Evolutionary conservation across 176 grass and related monocot genomes (phyloP).

Genomic region (Leersia perrieri): DNA sequence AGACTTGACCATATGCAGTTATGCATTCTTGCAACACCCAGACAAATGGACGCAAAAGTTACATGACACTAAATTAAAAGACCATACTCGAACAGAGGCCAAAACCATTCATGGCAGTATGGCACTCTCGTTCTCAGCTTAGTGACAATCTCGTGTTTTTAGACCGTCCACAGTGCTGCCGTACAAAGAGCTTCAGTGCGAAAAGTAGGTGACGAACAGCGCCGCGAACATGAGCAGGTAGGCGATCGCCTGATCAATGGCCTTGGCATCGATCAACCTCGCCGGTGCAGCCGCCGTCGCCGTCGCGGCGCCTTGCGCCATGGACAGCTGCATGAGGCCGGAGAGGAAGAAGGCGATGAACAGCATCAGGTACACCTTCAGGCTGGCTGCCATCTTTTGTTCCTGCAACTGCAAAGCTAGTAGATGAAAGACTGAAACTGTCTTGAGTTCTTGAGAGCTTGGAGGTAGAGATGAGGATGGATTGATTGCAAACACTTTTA

Average conservation of each 20-base stretch:
- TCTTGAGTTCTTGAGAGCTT: background rate
- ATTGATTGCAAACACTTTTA: background rate
- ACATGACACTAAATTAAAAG: background rate
- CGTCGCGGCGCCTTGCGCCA: constrained; percentile 9
- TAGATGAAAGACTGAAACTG: background rate
- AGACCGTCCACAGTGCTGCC: background rate
- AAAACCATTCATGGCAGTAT: no score
- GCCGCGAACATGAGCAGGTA: constrained; percentile 32
- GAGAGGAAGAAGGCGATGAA: constrained; percentile 30
- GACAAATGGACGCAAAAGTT: no score
- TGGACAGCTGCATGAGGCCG: constrained; percentile 39
- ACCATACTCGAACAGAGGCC: background rate
- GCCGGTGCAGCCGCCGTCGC: background rate
- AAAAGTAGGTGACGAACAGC: constrained; percentile 26
- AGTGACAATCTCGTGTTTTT: background rate
- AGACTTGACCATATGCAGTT: background rate
- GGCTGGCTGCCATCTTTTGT: background rate
- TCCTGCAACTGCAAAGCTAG: no score
- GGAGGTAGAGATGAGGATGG: background rate
- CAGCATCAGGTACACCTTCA: constrained; percentile 27
- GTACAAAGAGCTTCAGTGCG: background rate
- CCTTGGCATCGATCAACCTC: background rate
- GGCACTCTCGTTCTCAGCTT: no score
- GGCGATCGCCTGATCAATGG: constrained; percentile 20
- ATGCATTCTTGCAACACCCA: background rate